A percentile compares a stretch with the other conserved stretches of the same genome.
These are phyloP conservation scores for Rhazya stricta DNA, from an alignment of 257 asterid genomes.

Conservation along the genomic window DNA sequence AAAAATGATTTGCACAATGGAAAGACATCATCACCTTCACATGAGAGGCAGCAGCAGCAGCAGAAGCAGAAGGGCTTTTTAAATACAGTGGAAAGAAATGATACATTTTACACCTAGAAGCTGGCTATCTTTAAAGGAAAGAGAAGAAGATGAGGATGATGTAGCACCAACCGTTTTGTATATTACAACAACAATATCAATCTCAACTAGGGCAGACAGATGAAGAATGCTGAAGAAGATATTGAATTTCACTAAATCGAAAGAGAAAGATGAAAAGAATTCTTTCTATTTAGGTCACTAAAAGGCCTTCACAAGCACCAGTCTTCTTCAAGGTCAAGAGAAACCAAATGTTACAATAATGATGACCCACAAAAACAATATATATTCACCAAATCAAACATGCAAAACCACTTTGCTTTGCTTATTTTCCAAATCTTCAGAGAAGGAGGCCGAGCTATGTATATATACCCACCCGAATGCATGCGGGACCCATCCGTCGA, in stretches of 20 bases:
- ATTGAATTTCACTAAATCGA: slow-evolving; percentile 21
- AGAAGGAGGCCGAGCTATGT: slow-evolving; percentile 20
- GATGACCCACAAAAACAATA: slow-evolving; percentile 23
- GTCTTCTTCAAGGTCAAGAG: slow-evolving; percentile 31
- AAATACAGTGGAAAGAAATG: slow-evolving; percentile 9
- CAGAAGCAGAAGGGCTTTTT: no score
- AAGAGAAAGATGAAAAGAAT: slow-evolving; percentile 27
- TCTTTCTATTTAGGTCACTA: slow-evolving; percentile 27
- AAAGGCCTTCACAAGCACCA: slow-evolving; percentile 15
- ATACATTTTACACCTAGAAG: slow-evolving; percentile 18
- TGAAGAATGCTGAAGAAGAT: slow-evolving; percentile 26
- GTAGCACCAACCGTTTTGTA: slow-evolving; percentile 17
- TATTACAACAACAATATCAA: slow-evolving; percentile 21
- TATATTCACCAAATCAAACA: slow-evolving; percentile 32
- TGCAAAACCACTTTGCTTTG: slow-evolving; percentile 36
- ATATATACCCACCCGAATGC: slow-evolving; percentile 22
- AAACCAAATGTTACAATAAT: slow-evolving; percentile 29
- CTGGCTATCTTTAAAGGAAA: background rate
- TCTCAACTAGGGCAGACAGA: slow-evolving; percentile 22
- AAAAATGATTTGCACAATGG: slow-evolving; percentile 10
- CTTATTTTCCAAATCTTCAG: slow-evolving; percentile 40
- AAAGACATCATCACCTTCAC: slow-evolving; percentile 17
- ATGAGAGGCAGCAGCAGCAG: slow-evolving; percentile 22
- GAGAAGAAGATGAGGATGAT: slow-evolving; percentile 7
- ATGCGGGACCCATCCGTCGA: slow-evolving; percentile 6